These are phyloP conservation scores for Pseudomonodictys pantanalensis DNA, from an alignment of 495 filamentous ascomycete genomes.

Conservation along the genomic window DNA sequence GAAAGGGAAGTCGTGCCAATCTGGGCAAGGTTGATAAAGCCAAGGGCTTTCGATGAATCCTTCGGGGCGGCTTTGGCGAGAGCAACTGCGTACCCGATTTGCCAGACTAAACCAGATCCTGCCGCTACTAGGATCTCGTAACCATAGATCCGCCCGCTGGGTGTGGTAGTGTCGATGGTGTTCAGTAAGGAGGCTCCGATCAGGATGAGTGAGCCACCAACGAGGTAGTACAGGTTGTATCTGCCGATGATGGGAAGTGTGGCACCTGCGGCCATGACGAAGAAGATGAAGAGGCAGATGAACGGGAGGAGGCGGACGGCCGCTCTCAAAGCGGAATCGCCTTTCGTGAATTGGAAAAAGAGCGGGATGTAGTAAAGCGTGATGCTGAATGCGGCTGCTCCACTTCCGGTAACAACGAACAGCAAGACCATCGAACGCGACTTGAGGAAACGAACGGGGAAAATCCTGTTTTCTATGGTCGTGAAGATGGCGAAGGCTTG, in stretches of 20 bases:
- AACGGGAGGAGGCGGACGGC: constrained; percentile 61
- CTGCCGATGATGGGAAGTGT: background rate
- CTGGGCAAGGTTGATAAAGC: background rate
- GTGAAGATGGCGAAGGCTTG: constrained; percentile 56
- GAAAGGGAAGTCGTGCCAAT: no score
- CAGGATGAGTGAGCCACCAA: background rate
- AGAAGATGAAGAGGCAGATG: background rate
- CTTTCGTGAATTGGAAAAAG: constrained; percentile 55
- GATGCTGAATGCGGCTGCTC: constrained; percentile 42
- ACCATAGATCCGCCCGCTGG: background rate
- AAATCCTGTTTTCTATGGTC: constrained; percentile 47
- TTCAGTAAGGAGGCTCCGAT: background rate
- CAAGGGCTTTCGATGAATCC: background rate
- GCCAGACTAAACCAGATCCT: background rate
- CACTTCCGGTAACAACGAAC: constrained; percentile 43
- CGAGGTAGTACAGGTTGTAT: background rate
- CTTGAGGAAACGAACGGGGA: constrained; percentile 54
- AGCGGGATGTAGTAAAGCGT: constrained; percentile 44
- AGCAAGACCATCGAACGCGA: constrained; percentile 49
- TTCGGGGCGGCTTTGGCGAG: background rate
- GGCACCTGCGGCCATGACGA: background rate
- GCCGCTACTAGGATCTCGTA: background rate
- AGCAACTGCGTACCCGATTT: background rate
- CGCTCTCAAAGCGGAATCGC: constrained; percentile 49
- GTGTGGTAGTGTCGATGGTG: background rate